Base-by-base conservation (phyloP, 1,284 basidiomycete species). In the Naganishia albida region DNA sequence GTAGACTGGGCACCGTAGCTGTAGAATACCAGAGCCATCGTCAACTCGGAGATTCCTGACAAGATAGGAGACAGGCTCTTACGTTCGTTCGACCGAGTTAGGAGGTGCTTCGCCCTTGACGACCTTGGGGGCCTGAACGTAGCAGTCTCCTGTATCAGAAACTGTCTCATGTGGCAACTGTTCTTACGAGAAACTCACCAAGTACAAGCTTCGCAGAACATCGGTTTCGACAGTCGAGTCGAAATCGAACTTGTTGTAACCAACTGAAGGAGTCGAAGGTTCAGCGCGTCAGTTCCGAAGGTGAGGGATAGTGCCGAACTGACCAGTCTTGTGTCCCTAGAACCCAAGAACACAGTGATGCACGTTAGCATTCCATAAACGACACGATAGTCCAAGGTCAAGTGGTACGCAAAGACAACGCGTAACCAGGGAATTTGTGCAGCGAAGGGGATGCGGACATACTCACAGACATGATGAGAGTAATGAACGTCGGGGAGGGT, bases 241-340 rank as follows among this genome's bases (percentile, higher is more conserved):
- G 78, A 95, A 95, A 25, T 90, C 91, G 72, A 93, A 93, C 64
- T 87, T 85, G 72, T 88, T 78, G 78, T 88, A 86, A 62, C 91
- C 91, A 57, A 94, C 91, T 30, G 85, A 81, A n/a, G 8, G 15
- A n/a, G 48, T 12, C 10, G 42, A 38, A 38, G 40, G 49, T 6
- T 34, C 34, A 34, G 28, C 48, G 3, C 25, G 34, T 10, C 44
- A 38, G 23, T 2, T 18, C 13, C 1, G 53, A 6, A n/a, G 39
- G 16, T 38, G 12, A 3, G 16, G 57, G 12, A 18, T 8, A 18
- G 26, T 7, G 15, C 16, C 8, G 12, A 20, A 39, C 56, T 38
- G 40, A 60, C 57, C 57, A 23, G 57, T 60, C 57, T 60, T 50
- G 57, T 60, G 57, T 18, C 46, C 57, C 57, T 60, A 25, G 25